Evolutionary conservation across 352 stramenopile species (phyloP).

Genomic region (Phytophthora ramorum): DNA sequence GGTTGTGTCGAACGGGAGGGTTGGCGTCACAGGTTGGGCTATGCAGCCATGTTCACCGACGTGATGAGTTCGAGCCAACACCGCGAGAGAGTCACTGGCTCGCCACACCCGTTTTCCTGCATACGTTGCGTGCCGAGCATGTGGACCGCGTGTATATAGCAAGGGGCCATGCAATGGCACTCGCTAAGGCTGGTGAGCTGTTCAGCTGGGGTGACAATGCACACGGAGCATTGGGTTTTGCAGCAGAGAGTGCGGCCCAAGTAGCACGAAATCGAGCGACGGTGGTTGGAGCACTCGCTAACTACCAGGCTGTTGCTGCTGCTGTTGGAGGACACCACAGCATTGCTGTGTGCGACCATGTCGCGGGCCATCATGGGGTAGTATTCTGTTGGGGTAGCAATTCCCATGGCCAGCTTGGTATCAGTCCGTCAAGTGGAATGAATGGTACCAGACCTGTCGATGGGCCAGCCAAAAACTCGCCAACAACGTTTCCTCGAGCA

Average conservation of each 20-base stretch:
- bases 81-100: conserved; percentile 74
- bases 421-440: conserved; percentile 12
- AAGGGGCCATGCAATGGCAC: conserved; percentile 68
- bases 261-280: conserved; percentile 64
- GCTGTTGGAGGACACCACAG: conserved; percentile 70
- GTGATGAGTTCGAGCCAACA: conserved; percentile 52
- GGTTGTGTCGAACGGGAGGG: conserved; percentile 81
- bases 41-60: conserved; percentile 48
- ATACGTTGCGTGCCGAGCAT: conserved; percentile 67
- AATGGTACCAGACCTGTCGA: conserved; percentile 7
- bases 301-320: conserved; percentile 64
- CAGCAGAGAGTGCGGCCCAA: conserved; percentile 45
- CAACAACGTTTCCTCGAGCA: conserved; percentile 54
- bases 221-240: conserved; percentile 80
- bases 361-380: conserved; percentile 68
- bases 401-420: conserved; percentile 70
- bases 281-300: conserved; percentile 58
- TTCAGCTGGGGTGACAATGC: conserved; percentile 97
- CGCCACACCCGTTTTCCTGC: conserved; percentile 70
- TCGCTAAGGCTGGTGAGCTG: conserved; percentile 86
- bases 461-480: conserved; percentile 7
- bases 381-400: conserved; percentile 84
- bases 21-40: conserved; percentile 71
- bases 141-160: conserved; percentile 60
- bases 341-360: conserved; percentile 70